Base-by-base conservation (phyloP, 768 basidiomycete species). In the Suillus variegatus region DNA sequence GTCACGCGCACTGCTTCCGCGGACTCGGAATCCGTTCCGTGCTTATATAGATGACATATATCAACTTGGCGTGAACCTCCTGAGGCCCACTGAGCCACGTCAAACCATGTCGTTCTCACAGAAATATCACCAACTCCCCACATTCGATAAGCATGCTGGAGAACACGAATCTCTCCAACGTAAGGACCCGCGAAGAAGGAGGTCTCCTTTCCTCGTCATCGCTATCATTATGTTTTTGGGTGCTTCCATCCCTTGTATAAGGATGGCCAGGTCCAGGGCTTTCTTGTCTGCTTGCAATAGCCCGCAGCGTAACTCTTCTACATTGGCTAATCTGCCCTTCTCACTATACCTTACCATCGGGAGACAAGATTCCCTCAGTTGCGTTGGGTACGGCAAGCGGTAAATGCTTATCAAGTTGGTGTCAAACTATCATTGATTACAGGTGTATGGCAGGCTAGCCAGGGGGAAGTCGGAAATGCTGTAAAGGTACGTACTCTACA, bases 361-460 rank as follows among this genome's bases (percentile, higher is more conserved):
- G 90, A 0, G 85, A 88, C 68, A 81, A 82, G 66, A 90, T 92
- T 38, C 90, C 90, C 0, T 80, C 85, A 14, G 82, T 91, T 54
- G 89, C 89, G 5, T 80, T 91, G 25, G 88, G 88, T 88, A 76
- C 46, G 71, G 64, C 40, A 22, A n/a, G 14, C 10, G 25, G 51
- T 62, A 49, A 54, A 40, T 25, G 14, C 1, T 20, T 7, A 25
- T 32, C 1, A n/a, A 25, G 64, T 43, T 56, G 14, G 3, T 28
- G 60, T 61, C 61, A 22, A 60, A 8, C 66, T 67, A 44, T 36
- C 22, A 5, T 12, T 35, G 13, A 5, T 40, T 25, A 25, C 52
- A 89, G 89, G 88, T 46, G 86, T 89, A 18, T 91, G 88, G 89
- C 81, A 86, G 67, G 82, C 90, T 28, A 72, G 70, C 14, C 76